Evolutionary conservation across 768 basidiomycete genomes (phyloP), one percentile per base, ranked within the genome.

Genomic region (Lactifluus piperatus): DNA sequence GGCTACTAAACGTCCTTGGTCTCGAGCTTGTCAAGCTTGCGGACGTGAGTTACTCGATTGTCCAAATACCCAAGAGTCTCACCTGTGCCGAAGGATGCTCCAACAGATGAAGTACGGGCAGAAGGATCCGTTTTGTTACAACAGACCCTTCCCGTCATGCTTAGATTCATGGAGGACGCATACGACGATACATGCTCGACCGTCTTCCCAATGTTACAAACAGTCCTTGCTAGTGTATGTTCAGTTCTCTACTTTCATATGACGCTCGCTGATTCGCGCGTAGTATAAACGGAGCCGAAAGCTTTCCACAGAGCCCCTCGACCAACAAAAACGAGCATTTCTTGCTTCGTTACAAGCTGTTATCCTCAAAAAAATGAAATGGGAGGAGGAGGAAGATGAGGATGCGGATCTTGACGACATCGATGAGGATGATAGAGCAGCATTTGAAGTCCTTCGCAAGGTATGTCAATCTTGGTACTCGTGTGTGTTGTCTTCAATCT

Each of bases 161-260:
- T 99, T 11, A 85, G 83, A 16, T 94, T 97, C 75, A 77, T 98
- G 74, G 86, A 86, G 9, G 97, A 98, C 68, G 79, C 86, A 27
- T 90, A 91, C 63, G 91, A 94, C 62, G 94, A 95, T 66, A 94
- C 91, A 6, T 85, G 86, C 62, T 82, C 83, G 22, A 87, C 94
- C 7, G 79, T 97, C 41, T 91, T 94, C 67, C 84, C 90, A 3
- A 74, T 97, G 56, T 74, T 97, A 14, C 82, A 85, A 62, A 79
- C 81, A 22, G 75, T 97, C 56, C 80, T 99, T 39, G 75, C 79
- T 30, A 79, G 79, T 51, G 94, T 94, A 70, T 70, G 88, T 79
- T 6, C 5, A 48, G 24, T 26, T n/a, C 44, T 22, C 14, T n/a
- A 36, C 41, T 20, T 30, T 36, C 16, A 14, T 41, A 9, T 14